Percentiles rank a stretch among this genome's conserved stretches.
Conservation (phyloP, 345 rosid species). For the Eucalyptus sp. region DNA sequence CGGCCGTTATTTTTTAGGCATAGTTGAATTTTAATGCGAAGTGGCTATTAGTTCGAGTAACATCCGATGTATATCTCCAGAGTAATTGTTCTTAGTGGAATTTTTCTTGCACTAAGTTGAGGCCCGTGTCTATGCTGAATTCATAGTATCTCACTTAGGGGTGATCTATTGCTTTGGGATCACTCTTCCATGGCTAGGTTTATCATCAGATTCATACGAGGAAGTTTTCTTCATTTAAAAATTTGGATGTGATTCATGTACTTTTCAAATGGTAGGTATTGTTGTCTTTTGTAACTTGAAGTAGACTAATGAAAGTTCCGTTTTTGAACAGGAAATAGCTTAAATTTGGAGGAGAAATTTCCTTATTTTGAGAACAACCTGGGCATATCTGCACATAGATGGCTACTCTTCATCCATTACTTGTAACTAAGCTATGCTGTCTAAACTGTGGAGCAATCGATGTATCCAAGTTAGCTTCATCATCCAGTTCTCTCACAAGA, state of each 20-base stretch:
- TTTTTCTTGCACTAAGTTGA: not conserved
- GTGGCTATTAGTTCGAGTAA: rapidly evolving
- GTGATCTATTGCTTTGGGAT: not conserved
- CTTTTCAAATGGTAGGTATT: not conserved
- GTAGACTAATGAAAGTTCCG: not conserved
- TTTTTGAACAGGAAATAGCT: not conserved
- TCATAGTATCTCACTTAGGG: not conserved
- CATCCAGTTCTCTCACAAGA: constrained; percentile 3
- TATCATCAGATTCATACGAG: not conserved
- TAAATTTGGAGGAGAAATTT: not conserved
- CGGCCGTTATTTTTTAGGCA: rapidly evolving
- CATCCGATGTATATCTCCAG: not conserved
- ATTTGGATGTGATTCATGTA: not conserved
- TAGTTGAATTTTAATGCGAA: not conserved
- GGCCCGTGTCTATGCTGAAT: not conserved
- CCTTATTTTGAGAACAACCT: not conserved
- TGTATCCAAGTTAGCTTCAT: constrained; percentile 15
- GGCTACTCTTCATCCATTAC: constrained; percentile 36
- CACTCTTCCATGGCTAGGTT: not conserved
- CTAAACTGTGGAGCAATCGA: constrained; percentile 14
- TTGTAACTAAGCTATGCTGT: constrained; percentile 14
- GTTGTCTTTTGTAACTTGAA: not conserved
- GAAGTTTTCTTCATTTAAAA: not conserved
- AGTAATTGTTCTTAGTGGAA: not conserved
- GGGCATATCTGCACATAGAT: constrained; percentile 6